phyloP scores from a whole-genome alignment of 1,139 yeast species.

The Geotrichum klebahnii region DNA sequence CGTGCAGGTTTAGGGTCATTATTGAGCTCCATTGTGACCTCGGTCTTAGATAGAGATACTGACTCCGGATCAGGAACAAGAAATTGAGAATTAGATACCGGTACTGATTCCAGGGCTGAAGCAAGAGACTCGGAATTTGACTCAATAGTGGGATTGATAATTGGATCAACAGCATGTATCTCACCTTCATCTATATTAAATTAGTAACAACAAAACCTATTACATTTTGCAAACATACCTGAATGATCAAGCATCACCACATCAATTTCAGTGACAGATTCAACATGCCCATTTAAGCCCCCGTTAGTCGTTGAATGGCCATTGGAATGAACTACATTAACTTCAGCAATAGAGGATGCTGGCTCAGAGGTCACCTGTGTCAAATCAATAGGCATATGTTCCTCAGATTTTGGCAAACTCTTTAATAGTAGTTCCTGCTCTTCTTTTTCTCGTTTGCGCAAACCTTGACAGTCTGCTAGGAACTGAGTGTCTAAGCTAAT shows the following conservation, averaged over 20 bases:
- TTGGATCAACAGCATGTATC: neutral
- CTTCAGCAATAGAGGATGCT: no score
- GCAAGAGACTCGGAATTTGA: neutral
- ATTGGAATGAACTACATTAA: no score
- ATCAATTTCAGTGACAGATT: neutral
- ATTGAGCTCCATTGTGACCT: no score
- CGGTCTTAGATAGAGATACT: neutral
- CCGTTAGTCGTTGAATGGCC: no score
- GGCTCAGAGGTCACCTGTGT: no score
- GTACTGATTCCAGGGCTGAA: neutral
- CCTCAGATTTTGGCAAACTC: no score
- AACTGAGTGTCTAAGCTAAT: constrained; percentile 63
- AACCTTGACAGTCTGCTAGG: constrained; percentile 67
- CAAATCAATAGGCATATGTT: neutral
- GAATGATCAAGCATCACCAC: neutral
- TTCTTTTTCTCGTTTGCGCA: constrained; percentile 60
- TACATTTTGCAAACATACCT: neutral
- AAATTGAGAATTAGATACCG: neutral
- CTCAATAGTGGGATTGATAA: neutral
- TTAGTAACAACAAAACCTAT: neutral
- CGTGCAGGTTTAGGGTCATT: no score
- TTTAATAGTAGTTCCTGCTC: constrained; percentile 13
- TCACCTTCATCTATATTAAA: neutral
- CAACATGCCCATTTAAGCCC: neutral
- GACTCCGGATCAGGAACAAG: constrained; percentile 19